Evolutionary conservation across 768 basidiomycete species (phyloP).

Genomic region (Russula abietina): DNA sequence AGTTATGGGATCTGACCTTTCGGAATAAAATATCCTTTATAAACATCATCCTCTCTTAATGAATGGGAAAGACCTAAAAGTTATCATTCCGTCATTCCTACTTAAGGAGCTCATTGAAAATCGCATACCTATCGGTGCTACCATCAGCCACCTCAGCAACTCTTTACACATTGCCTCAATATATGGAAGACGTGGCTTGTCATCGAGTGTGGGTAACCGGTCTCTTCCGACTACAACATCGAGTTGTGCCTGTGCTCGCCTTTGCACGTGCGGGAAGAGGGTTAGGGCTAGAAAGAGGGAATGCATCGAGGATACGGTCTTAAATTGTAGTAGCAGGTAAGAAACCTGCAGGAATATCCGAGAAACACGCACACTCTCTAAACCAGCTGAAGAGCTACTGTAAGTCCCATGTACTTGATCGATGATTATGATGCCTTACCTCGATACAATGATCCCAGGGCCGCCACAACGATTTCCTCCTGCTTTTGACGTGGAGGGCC

Average conservation of each 20-base stretch:
- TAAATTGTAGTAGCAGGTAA: not conserved
- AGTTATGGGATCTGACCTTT: not conserved
- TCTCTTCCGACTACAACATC: not conserved
- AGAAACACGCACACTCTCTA: not conserved
- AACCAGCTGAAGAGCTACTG: not conserved
- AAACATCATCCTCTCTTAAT: not conserved
- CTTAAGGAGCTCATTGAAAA: not conserved
- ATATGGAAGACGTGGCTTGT: slow-evolving; percentile 25
- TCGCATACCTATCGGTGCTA: not conserved
- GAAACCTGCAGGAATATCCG: not conserved
- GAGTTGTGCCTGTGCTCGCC: not conserved
- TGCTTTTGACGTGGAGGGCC: not conserved
- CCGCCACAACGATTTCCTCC: not conserved
- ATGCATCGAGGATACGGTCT: not conserved
- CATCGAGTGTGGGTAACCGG: not conserved
- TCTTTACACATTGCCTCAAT: slow-evolving; percentile 29
- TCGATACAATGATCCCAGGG: not conserved
- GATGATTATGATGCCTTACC: not conserved
- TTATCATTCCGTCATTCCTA: not conserved
- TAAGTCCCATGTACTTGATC: not conserved
- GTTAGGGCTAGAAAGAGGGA: not conserved
- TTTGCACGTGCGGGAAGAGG: not conserved
- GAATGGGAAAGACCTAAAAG: slow-evolving; percentile 1
- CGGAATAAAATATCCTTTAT: slow-evolving; percentile 4
- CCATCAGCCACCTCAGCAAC: slow-evolving; percentile 27